Conservation (phyloP, 371 early-diverging fungal genomes). For the Mucor indicus region DNA sequence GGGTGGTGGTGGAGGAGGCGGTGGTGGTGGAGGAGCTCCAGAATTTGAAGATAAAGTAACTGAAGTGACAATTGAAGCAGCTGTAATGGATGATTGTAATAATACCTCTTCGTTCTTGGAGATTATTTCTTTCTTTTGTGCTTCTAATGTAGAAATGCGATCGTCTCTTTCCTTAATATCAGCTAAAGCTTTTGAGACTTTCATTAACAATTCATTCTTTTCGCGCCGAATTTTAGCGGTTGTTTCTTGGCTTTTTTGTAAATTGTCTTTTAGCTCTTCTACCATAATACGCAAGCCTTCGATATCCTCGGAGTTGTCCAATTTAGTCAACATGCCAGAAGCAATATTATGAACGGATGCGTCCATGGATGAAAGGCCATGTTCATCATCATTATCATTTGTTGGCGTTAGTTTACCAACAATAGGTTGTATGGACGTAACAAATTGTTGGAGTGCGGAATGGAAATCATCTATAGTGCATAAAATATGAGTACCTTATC, state of each 20-base stretch:
- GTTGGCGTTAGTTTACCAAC: constrained; percentile 41
- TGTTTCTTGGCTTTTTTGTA: constrained; percentile 30
- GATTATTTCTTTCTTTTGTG: not conserved
- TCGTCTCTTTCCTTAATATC: constrained; percentile 38
- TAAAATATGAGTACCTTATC: not conserved
- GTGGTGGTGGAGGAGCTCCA: constrained; percentile 10
- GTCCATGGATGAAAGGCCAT: not conserved
- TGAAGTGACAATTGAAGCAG: not conserved
- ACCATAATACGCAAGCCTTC: constrained; percentile 45
- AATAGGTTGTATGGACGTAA: constrained; percentile 52
- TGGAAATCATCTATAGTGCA: constrained; percentile 31
- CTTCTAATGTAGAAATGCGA: constrained; percentile 16
- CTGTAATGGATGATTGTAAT: too few relatives aligned
- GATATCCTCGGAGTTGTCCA: constrained; percentile 25
- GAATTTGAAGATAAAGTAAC: not conserved
- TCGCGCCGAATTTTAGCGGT: constrained; percentile 43
- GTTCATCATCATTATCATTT: constrained; percentile 4
- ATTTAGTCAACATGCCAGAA: not conserved
- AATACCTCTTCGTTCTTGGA: too few relatives aligned
- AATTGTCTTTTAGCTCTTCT: constrained; percentile 35
- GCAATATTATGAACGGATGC: not conserved
- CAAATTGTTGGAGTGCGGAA: constrained; percentile 28
- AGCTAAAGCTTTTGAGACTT: constrained; percentile 35
- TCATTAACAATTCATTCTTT: constrained; percentile 47
- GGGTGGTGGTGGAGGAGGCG: constrained; percentile 30